Percentiles rank a stretch among this genome's conserved stretches.
Conservation (phyloP, 495 filamentous ascomycete genomes). For the Hypoxylon perforatum region DNA sequence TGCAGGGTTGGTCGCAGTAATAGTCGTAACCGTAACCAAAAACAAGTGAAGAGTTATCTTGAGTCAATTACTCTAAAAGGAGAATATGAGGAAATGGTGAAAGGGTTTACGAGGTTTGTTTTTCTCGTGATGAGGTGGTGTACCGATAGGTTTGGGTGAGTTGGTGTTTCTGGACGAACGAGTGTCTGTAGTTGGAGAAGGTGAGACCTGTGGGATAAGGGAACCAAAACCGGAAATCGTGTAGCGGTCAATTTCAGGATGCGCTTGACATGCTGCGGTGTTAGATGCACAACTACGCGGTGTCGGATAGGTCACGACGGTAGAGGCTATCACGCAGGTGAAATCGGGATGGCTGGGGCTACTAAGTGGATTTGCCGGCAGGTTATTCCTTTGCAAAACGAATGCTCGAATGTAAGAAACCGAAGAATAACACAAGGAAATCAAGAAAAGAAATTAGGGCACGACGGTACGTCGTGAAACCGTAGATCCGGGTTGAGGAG, state of each 20-base stretch:
- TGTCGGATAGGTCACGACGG: conserved; percentile 22
- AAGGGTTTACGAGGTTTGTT: conserved; percentile 8
- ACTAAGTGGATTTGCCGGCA: not conserved
- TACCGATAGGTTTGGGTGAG: conserved; percentile 29
- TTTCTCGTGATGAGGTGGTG: conserved; percentile 7
- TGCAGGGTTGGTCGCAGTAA: conserved; percentile 32
- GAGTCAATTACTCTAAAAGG: conserved; percentile 27
- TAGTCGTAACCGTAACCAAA: conserved; percentile 37
- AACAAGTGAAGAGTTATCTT: conserved; percentile 28
- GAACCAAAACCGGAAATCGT: conserved; percentile 29
- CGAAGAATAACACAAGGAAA: conserved; percentile 36
- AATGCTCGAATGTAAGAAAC: conserved; percentile 29
- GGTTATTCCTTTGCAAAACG: conserved; percentile 12
- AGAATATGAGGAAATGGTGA: conserved; percentile 30
- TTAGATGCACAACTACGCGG: conserved; percentile 14
- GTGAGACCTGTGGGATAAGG: conserved; percentile 30
- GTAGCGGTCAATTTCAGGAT: conserved; percentile 26
- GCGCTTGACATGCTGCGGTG: conserved; percentile 36
- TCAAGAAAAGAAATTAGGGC: conserved; percentile 35
- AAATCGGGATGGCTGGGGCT: conserved; percentile 28
- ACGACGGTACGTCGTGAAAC: conserved; percentile 39
- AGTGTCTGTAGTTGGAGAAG: conserved; percentile 48
- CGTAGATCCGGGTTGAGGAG: conserved; percentile 30
- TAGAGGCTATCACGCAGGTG: conserved; percentile 18
- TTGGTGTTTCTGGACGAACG: conserved; percentile 44